These are phyloP conservation scores for Suillus paluster DNA, from an alignment of 768 basidiomycete genomes.

Conservation along the genomic window DNA sequence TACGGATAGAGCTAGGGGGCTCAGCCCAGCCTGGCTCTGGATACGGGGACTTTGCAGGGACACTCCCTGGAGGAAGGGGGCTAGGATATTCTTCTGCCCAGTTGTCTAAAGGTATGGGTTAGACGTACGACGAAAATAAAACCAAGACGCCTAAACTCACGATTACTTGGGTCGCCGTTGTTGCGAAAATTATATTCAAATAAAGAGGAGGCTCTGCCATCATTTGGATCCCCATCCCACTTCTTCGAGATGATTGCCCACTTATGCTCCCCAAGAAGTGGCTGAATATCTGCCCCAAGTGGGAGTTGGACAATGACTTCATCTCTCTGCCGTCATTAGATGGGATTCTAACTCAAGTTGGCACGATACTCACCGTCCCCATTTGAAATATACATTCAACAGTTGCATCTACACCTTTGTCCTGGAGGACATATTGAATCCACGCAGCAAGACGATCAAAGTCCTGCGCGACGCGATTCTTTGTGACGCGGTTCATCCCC, in stretches of 20 bases:
- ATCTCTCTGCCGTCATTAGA: conserved; percentile 22
- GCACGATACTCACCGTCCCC: conserved; percentile 33
- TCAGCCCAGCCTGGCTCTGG: conserved; percentile 28
- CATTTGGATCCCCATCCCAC: conserved; percentile 17
- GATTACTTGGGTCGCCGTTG: conserved; percentile 34
- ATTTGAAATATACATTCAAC: conserved; percentile 31
- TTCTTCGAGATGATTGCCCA: conserved; percentile 21
- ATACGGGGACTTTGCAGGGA: conserved; percentile 32
- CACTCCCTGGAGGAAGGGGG: neutral
- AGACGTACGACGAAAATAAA: neutral
- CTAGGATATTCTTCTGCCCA: conserved; percentile 31
- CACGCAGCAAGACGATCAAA: conserved; percentile 29
- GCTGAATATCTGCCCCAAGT: conserved; percentile 26
- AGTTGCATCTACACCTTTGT: conserved; percentile 14
- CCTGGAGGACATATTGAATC: conserved; percentile 25
- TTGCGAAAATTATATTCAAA: conserved; percentile 36
- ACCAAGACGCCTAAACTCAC: conserved; percentile 20
- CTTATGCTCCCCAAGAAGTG: conserved; percentile 32
- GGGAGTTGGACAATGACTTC: conserved; percentile 35
- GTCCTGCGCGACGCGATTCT: conserved; percentile 18
- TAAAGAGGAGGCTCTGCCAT: conserved; percentile 22
- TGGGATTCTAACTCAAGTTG: neutral
- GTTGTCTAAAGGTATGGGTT: conserved; percentile 22
- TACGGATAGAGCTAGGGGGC: conserved; percentile 21
- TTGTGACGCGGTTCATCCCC: conserved; percentile 17